Conservation (phyloP, 2,329 filamentous ascomycete genomes). For the Orbilia oligospora region DNA sequence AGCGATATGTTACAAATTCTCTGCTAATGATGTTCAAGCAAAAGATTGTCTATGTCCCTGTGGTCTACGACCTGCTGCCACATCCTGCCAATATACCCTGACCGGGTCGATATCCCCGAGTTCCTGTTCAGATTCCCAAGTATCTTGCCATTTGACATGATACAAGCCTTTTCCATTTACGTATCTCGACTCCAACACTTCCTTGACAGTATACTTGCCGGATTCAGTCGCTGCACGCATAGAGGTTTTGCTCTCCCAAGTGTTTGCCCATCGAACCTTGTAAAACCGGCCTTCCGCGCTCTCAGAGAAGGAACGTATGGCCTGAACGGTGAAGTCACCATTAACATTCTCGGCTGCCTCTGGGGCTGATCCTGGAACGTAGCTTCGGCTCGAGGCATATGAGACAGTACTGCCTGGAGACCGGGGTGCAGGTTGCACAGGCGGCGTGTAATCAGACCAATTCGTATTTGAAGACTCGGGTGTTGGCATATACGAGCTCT, state of each 20-base stretch:
- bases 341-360: constrained; percentile 49
- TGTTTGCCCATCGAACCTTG: constrained; percentile 58
- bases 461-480: constrained; percentile 39
- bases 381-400: constrained; percentile 51
- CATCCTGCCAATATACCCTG: constrained; percentile 43
- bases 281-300: constrained; percentile 51
- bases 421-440: constrained; percentile 31
- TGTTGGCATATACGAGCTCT: constrained; percentile 36
- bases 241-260: constrained; percentile 57
- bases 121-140: constrained; percentile 53
- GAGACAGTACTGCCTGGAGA: constrained; percentile 53
- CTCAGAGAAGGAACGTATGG: constrained; percentile 46
- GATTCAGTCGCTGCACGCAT: constrained; percentile 53
- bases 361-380: constrained; percentile 21
- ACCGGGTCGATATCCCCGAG: constrained; percentile 51
- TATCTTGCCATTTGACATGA: constrained; percentile 55
- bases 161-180: constrained; percentile 53
- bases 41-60: constrained; percentile 36
- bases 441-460: constrained; percentile 48
- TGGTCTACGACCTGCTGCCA: constrained; percentile 34
- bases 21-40: constrained; percentile 29
- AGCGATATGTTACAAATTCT: constrained; percentile 22
- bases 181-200: constrained; percentile 52
- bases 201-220: constrained; percentile 57
- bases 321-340: constrained; percentile 50